Percentiles rank a stretch among this genome's conserved stretches.
These are phyloP conservation scores for Aspergillus kassunensis DNA, from an alignment of 495 filamentous ascomycete species.

Conservation along the genomic window DNA sequence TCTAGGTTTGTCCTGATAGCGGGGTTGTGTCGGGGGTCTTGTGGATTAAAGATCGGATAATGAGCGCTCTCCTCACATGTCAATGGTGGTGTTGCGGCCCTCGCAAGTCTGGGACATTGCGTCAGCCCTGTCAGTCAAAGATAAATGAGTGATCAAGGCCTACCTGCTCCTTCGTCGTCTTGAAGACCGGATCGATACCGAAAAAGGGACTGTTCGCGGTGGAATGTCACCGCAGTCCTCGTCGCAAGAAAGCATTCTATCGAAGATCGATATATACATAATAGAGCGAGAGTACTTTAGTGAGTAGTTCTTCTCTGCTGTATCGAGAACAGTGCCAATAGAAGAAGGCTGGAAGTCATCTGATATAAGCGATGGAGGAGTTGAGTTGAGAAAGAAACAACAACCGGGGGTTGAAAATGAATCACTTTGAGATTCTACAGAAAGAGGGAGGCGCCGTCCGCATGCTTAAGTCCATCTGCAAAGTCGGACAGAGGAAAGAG, in stretches of 20 bases:
- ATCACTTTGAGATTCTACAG: neutral
- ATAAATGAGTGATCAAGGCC: no score
- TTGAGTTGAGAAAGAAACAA: neutral
- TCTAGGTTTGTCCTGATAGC: neutral
- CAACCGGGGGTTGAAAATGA: neutral
- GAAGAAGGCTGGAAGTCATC: neutral
- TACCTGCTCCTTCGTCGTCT: conserved; percentile 22
- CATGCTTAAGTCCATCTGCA: conserved; percentile 6
- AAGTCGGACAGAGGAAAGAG: conserved; percentile 21
- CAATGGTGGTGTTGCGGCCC: conserved; percentile 14
- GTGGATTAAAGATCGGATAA: conserved; percentile 37
- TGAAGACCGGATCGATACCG: conserved; percentile 17
- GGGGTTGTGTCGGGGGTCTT: conserved; percentile 36
- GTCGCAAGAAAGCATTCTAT: conserved; percentile 13
- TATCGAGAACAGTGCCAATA: neutral
- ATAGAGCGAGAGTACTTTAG: no score
- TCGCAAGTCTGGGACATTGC: conserved; percentile 1
- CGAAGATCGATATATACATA: neutral
- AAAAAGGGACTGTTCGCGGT: conserved; percentile 17
- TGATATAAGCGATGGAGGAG: neutral
- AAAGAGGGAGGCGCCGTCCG: neutral
- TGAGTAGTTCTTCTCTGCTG: no score
- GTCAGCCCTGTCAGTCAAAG: neutral
- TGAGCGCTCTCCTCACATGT: conserved; percentile 31
- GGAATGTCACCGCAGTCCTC: conserved; percentile 1